A percentile compares a stretch with the other conserved stretches of the same genome.
phyloP scores from a whole-genome alignment of 1,284 basidiomycete species.

The Ustanciosporium gigantosporum region DNA sequence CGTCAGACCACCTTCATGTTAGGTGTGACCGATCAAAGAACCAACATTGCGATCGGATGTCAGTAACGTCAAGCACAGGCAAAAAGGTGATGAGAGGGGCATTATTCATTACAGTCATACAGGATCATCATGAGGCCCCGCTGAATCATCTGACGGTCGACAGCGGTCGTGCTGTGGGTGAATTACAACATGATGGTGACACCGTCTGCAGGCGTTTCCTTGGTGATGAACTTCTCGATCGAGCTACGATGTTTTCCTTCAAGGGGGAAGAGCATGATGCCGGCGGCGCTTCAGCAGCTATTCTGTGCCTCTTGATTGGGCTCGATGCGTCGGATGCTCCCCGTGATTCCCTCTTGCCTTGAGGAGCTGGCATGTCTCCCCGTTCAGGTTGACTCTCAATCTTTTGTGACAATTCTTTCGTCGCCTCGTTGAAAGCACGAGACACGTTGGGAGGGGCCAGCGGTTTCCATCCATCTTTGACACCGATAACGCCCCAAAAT shows the following conservation, averaged over 20 bases:
- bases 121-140: no score
- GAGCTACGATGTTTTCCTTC: constrained; percentile 23
- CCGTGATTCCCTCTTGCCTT: constrained; percentile 11
- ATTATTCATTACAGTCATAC: no score
- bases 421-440: constrained; percentile 22
- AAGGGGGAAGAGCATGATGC: constrained; percentile 7
- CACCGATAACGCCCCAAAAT: constrained; percentile 34
- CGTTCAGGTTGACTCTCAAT: neutral
- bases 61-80: no score
- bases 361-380: neutral
- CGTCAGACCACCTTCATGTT: no score
- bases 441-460: constrained; percentile 27
- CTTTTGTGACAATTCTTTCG: constrained; percentile 7
- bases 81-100: no score
- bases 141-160: constrained; percentile 18
- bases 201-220: constrained; percentile 17
- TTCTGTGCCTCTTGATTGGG: constrained; percentile 15
- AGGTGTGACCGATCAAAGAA: no score
- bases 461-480: constrained; percentile 33
- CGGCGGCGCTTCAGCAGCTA: neutral
- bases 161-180: constrained; percentile 23
- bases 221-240: constrained; percentile 4
- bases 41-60: no score
- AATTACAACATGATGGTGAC: constrained; percentile 5
- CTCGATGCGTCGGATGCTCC: neutral